Evolutionary conservation across 2,329 filamentous ascomycete genomes (phyloP).

Genomic region (Beauveria australis): DNA sequence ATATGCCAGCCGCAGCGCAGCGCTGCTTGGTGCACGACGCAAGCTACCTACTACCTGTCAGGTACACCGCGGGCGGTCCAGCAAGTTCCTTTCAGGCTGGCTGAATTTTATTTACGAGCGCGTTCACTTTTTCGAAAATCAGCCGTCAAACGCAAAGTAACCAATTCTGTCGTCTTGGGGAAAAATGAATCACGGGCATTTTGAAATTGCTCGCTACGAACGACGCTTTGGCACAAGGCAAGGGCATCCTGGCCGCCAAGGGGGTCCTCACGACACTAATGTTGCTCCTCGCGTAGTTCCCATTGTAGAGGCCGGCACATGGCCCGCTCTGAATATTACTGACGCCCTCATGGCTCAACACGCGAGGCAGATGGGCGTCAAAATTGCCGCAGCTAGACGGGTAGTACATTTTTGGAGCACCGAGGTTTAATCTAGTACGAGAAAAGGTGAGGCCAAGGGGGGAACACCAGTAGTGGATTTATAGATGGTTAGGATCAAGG

Average conservation of each 20-base stretch:
- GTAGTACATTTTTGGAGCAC: background rate
- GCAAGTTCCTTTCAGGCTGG: too few species aligned
- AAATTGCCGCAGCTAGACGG: slow-evolving; percentile 11
- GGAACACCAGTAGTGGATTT: slow-evolving; percentile 16
- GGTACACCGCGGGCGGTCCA: too few species aligned
- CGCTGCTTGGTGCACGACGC: too few species aligned
- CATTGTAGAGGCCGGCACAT: slow-evolving; percentile 74
- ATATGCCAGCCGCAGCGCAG: too few species aligned
- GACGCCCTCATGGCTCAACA: slow-evolving; percentile 82
- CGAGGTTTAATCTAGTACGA: slow-evolving; percentile 12
- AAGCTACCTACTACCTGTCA: too few species aligned
- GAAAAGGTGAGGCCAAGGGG: slow-evolving; percentile 14
- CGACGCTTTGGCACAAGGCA: slow-evolving; percentile 53
- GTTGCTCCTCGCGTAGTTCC: slow-evolving; percentile 66
- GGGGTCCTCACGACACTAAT: slow-evolving; percentile 91
- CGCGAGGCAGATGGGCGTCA: slow-evolving; percentile 39
- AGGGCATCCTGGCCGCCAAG: slow-evolving; percentile 80
- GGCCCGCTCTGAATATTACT: slow-evolving; percentile 80
- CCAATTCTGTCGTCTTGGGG: too few species aligned
- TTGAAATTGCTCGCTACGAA: slow-evolving; percentile 55
- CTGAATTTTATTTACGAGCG: too few species aligned
- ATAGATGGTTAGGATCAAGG: slow-evolving; percentile 16
- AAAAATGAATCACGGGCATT: background rate
- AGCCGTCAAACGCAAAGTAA: too few species aligned
- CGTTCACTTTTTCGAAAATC: too few species aligned